Conservation (phyloP, 129 eudicot genomes). For the Chrysanthemum seticuspe region DNA sequence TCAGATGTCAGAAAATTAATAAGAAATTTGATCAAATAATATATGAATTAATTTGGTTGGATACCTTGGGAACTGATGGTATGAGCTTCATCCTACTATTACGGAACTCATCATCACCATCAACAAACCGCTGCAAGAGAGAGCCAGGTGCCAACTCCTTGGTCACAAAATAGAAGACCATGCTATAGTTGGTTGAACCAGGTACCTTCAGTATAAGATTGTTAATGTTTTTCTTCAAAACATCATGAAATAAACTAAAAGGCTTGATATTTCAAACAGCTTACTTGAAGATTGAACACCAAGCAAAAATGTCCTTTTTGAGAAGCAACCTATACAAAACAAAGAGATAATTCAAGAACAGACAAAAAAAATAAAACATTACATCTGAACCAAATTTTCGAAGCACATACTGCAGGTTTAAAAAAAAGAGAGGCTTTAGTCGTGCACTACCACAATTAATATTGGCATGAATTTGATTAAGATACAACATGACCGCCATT, state of each 20-base stretch:
- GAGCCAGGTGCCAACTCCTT: constrained; percentile 77
- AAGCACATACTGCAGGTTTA: too few species aligned
- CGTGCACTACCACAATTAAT: neutral
- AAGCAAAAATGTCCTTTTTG: constrained; percentile 85
- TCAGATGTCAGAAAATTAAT: neutral
- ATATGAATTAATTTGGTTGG: neutral
- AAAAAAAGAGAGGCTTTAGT: neutral
- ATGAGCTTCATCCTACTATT: constrained; percentile 93
- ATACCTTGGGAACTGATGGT: constrained; percentile 96
- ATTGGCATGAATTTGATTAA: too few species aligned
- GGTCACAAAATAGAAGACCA: constrained; percentile 86
- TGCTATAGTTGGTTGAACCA: constrained; percentile 95
- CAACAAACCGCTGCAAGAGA: constrained; percentile 92
- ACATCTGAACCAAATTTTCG: too few species aligned
- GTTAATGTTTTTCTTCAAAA: constrained; percentile 4
- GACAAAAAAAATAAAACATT: neutral
- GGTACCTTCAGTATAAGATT: constrained; percentile 61
- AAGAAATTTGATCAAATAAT: constrained; percentile 3
- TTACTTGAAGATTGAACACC: constrained; percentile 87
- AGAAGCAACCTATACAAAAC: constrained; percentile 70
- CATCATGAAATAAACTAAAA: constrained; percentile 11
- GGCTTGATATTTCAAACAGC: constrained; percentile 26
- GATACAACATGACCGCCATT: neutral
- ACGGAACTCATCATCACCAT: constrained; percentile 99
- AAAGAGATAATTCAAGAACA: neutral